Conservation (phyloP, 192 early-diverging fungal genomes). For the Entomortierella beljakovae region DNA sequence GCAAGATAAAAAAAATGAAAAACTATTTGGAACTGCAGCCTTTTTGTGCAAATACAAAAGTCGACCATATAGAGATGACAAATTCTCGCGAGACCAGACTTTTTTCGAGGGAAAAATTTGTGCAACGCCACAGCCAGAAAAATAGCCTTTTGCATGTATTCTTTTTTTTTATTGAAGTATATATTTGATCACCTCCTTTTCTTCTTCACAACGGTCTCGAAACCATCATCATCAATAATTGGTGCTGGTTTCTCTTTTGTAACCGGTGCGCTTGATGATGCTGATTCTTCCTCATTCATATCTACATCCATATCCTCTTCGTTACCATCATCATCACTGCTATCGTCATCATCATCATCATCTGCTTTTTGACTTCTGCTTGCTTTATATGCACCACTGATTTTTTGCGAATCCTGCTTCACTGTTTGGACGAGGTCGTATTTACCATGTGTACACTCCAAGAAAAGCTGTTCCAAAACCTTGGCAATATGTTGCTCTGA, state of each 20-base stretch:
- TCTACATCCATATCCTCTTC: slow-evolving; percentile 59
- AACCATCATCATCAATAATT: slow-evolving; percentile 60
- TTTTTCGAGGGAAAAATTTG: too few relatives aligned
- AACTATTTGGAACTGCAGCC: too few relatives aligned
- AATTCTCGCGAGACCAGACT: slow-evolving; percentile 1
- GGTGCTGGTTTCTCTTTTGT: slow-evolving; percentile 51
- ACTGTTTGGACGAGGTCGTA: slow-evolving; percentile 49
- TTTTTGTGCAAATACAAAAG: too few relatives aligned
- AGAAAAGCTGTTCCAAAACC: slow-evolving; percentile 55
- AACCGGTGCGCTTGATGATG: slow-evolving; percentile 13
- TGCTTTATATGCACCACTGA: slow-evolving; percentile 31
- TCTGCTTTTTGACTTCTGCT: slow-evolving; percentile 23
- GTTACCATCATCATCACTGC: slow-evolving; percentile 40
- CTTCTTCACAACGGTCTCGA: slow-evolving; percentile 57
- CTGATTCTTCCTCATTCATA: slow-evolving; percentile 23
- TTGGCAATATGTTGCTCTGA: slow-evolving; percentile 66
- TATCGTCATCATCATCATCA: slow-evolving; percentile 34
- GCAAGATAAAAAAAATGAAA: background rate
- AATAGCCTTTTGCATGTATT: background rate
- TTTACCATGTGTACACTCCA: slow-evolving; percentile 59
- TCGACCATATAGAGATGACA: too few relatives aligned
- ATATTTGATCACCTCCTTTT: slow-evolving; percentile 23
- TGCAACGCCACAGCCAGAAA: background rate
- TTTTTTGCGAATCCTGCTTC: slow-evolving; percentile 46
- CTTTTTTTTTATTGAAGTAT: background rate